Conservation (phyloP, 805 yeast species). For the Wickerhamiella hasegawae region DNA sequence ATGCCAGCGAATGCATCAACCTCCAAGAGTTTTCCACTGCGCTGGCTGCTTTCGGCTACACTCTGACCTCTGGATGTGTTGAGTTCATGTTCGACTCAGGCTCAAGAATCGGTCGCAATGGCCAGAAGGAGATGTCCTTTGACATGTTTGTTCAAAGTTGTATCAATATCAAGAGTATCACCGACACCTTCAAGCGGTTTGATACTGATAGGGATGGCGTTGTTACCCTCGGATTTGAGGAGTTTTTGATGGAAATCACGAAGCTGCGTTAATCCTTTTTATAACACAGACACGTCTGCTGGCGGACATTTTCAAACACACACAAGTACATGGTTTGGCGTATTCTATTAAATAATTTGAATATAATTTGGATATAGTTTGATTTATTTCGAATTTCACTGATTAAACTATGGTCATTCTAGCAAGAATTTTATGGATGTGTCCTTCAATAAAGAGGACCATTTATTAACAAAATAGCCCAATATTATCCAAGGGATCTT, state of each 20-base stretch:
- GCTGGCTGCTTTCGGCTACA: slow-evolving; percentile 49
- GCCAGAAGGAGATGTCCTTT: slow-evolving; percentile 36
- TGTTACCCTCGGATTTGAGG: slow-evolving; percentile 24
- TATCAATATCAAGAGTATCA: slow-evolving; percentile 58
- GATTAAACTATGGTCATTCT: too few species aligned
- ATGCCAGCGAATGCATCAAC: slow-evolving; percentile 42
- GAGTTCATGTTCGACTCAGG: slow-evolving; percentile 42
- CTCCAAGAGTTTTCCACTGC: slow-evolving; percentile 50
- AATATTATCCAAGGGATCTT: too few species aligned
- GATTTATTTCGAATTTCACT: too few species aligned
- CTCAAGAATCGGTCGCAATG: slow-evolving; percentile 23
- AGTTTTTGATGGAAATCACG: slow-evolving; percentile 22
- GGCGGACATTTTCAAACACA: too few species aligned
- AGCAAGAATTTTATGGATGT: too few species aligned
- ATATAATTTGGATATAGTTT: too few species aligned
- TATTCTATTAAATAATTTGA: too few species aligned
- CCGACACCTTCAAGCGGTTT: slow-evolving; percentile 62
- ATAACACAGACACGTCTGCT: too few species aligned
- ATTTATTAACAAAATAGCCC: too few species aligned
- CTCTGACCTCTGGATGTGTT: slow-evolving; percentile 39
- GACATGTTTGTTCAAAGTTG: slow-evolving; percentile 71
- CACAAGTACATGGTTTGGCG: too few species aligned
- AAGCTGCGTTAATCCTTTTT: slow-evolving; percentile 14
- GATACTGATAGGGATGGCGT: slow-evolving; percentile 58
- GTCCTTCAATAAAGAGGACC: too few species aligned